Evolutionary conservation across 2,329 filamentous ascomycete genomes (phyloP).

Genomic region (Nigrograna mackinnonii): DNA sequence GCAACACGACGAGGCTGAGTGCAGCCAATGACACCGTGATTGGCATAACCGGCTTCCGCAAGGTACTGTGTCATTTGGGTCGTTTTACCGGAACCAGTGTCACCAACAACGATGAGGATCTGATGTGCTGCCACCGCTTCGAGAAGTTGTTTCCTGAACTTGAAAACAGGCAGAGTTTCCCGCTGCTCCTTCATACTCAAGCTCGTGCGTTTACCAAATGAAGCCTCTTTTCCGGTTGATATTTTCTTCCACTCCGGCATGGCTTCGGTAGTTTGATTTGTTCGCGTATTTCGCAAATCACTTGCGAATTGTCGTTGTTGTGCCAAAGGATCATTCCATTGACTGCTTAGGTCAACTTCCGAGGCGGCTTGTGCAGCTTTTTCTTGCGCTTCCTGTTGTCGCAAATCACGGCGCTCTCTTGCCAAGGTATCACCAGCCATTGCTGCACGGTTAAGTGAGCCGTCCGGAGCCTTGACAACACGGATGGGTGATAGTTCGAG

Average conservation of each 20-base stretch:
- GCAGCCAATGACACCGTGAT: constrained; percentile 88
- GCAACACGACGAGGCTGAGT: constrained; percentile 97
- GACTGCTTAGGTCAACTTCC: constrained; percentile 81
- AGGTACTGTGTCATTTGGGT: constrained; percentile 96
- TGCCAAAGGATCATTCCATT: constrained; percentile 98
- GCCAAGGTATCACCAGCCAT: constrained; percentile 89
- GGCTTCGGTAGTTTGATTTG: constrained; percentile 63
- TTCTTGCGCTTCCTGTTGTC: constrained; percentile 85
- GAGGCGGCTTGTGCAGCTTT: constrained; percentile 72
- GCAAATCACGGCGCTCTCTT: constrained; percentile 86
- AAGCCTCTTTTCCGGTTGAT: constrained; percentile 76
- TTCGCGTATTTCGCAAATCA: constrained; percentile 72
- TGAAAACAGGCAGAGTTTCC: constrained; percentile 85
- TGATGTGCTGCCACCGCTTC: constrained; percentile 87
- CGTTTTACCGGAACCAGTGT: constrained; percentile 96
- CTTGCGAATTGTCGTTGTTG: constrained; percentile 87
- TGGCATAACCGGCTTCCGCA: constrained; percentile 87
- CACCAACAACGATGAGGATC: constrained; percentile 92
- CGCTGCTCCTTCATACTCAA: constrained; percentile 96
- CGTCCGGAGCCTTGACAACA: constrained; percentile 95
- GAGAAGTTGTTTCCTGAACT: constrained; percentile 84
- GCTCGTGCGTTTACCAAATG: constrained; percentile 82
- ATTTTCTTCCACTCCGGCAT: constrained; percentile 93
- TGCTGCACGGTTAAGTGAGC: constrained; percentile 94
- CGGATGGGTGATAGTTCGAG: constrained; percentile 93